Conservation (phyloP, 495 filamentous ascomycete genomes). For the Thermochaetoides thermophila region DNA sequence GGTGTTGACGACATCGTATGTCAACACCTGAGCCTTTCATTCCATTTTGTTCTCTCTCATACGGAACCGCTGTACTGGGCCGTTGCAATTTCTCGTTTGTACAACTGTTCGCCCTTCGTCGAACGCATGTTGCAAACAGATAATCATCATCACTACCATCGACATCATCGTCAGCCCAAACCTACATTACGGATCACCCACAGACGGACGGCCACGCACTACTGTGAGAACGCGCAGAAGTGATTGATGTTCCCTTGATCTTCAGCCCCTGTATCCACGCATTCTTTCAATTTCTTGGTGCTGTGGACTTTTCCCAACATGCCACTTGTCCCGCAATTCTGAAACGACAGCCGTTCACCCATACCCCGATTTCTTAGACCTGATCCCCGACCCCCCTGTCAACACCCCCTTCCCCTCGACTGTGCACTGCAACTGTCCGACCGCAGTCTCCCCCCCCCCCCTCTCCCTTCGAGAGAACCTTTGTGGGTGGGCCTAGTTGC, state of each 20-base stretch:
- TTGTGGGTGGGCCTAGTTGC: no score
- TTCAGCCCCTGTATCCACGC: no score
- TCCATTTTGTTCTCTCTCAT: neutral
- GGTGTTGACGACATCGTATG: constrained; percentile 16
- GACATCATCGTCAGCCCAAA: no score
- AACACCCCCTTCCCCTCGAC: constrained; percentile 1
- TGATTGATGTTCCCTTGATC: constrained; percentile 31
- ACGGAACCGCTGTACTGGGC: no score
- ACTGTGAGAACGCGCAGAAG: constrained; percentile 12
- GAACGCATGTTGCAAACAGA: no score
- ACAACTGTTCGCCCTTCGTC: no score
- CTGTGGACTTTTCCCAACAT: constrained; percentile 5
- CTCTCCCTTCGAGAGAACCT: no score
- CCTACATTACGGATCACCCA: neutral
- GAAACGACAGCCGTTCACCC: constrained; percentile 17
- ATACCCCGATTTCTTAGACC: constrained; percentile 11
- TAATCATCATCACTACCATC: no score
- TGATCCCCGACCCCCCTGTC: constrained; percentile 6
- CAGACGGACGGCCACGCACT: neutral
- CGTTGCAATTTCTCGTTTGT: no score
- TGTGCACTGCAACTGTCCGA: no score
- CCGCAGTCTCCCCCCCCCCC: no score
- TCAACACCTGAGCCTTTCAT: neutral
- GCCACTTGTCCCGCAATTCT: constrained; percentile 17
- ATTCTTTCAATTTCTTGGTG: no score